Percentiles rank a stretch among this genome's conserved stretches.
These are phyloP conservation scores for Macrotyloma uniflorum DNA, from an alignment of 306 rosid genomes.

Conservation along the genomic window DNA sequence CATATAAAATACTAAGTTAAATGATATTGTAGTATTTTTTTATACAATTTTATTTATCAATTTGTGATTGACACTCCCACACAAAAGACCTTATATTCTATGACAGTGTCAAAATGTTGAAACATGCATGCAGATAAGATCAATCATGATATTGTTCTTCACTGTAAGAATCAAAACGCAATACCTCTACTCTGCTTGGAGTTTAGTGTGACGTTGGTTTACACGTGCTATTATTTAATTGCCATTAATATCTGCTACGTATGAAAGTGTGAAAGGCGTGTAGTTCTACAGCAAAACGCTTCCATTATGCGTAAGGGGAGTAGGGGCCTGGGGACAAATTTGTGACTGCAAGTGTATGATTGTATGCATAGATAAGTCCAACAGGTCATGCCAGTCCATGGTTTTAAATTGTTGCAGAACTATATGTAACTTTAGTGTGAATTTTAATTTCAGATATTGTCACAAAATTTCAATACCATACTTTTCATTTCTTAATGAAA, in stretches of 20 bases:
- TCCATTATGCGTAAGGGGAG: background rate
- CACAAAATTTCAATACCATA: no score
- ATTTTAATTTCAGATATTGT: no score
- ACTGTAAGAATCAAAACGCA: background rate
- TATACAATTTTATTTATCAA: no score
- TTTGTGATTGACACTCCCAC: no score
- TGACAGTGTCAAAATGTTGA: background rate
- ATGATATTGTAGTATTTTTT: no score
- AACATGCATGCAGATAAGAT: background rate
- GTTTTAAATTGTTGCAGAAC: no score
- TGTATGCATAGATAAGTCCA: background rate
- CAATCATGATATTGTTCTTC: background rate
- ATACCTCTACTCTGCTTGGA: background rate
- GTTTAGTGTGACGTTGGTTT: background rate
- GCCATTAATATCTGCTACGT: background rate
- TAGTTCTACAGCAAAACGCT: background rate
- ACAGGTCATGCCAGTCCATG: background rate
- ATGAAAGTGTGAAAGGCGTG: background rate
- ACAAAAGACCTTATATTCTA: no score
- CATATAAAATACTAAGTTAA: no score
- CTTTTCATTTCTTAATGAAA: no score
- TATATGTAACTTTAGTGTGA: no score
- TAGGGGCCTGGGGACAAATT: conserved; percentile 4
- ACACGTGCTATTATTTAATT: background rate
- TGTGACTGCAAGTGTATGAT: background rate